Evolutionary conservation across 1,284 basidiomycete species (phyloP).

Genomic region (Clitocybe nebularis): DNA sequence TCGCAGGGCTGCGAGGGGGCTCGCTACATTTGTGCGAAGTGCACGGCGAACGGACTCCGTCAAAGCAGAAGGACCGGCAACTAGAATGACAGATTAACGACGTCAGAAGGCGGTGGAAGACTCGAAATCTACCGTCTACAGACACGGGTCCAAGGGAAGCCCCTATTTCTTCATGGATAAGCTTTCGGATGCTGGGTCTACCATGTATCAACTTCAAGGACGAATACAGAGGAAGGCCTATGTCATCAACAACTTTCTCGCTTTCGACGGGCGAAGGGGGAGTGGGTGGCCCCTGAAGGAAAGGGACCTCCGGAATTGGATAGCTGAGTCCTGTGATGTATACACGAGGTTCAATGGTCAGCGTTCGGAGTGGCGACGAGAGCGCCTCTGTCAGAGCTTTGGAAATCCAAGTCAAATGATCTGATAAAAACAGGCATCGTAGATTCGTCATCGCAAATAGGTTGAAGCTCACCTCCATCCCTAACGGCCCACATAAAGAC

Average conservation of each 20-base stretch:
- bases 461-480: slow-evolving; percentile 22
- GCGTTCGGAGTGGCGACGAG: slow-evolving; percentile 12
- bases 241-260: slow-evolving; percentile 19
- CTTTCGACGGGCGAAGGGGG: slow-evolving; percentile 12
- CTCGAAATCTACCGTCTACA: slow-evolving; percentile 36
- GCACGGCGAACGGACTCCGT: slow-evolving; percentile 37
- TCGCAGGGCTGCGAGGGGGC: slow-evolving; percentile 34
- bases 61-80: slow-evolving; percentile 41
- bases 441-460: slow-evolving; percentile 5
- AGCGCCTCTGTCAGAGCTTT: slow-evolving; percentile 25
- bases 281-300: slow-evolving; percentile 9
- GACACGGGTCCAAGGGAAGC: slow-evolving; percentile 39
- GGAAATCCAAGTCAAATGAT: slow-evolving; percentile 30
- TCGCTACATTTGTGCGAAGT: slow-evolving; percentile 31
- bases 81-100: slow-evolving; percentile 24
- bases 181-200: slow-evolving; percentile 39
- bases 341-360: slow-evolving; percentile 27
- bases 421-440: slow-evolving; percentile 11
- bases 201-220: slow-evolving; percentile 37
- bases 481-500: slow-evolving; percentile 31
- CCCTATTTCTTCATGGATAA: slow-evolving; percentile 41
- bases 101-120: not conserved
- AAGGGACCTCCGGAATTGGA: slow-evolving; percentile 22
- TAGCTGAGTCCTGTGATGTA: slow-evolving; percentile 28
- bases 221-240: slow-evolving; percentile 29